These are phyloP conservation scores for Metroxylon sagu DNA, from an alignment of 176 grass and related monocot genomes.

Conservation along the genomic window DNA sequence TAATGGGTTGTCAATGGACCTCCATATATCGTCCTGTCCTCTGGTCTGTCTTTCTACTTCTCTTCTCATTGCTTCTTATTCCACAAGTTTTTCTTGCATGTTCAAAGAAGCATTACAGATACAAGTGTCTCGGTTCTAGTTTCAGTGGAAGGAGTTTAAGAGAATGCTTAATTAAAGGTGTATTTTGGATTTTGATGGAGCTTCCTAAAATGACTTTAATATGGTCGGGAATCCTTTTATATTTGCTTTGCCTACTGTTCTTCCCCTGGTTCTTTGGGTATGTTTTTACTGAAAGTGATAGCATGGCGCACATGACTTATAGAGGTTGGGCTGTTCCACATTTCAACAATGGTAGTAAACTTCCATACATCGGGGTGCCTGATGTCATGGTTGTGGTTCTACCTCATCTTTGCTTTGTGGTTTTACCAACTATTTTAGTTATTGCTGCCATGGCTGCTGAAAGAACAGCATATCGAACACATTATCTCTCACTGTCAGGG, in stretches of 20 bases:
- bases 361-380: conserved; percentile 44
- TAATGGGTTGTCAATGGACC: conserved; percentile 85
- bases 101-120: conserved; percentile 43
- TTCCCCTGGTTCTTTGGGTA: conserved; percentile 87
- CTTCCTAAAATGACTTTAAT: conserved; percentile 42
- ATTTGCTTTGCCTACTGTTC: conserved; percentile 58
- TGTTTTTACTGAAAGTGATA: conserved; percentile 50
- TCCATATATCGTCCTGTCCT: conserved; percentile 55
- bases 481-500: conserved; percentile 68
- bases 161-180: conserved; percentile 39
- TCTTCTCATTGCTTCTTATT: conserved; percentile 52
- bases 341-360: conserved; percentile 17
- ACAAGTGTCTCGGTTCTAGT: conserved; percentile 31
- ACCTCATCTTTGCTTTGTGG: conserved; percentile 73
- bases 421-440: conserved; percentile 58
- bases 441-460: conserved; percentile 72
- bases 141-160: conserved; percentile 23
- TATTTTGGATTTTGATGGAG: conserved; percentile 52
- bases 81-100: conserved; percentile 35
- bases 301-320: conserved; percentile 58
- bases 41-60: conserved; percentile 40
- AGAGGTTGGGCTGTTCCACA: conserved; percentile 57
- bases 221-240: conserved; percentile 58
- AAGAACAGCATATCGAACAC: conserved; percentile 41
- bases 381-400: conserved; percentile 92